These are phyloP conservation scores for Eragrostis tef DNA, from an alignment of 202 grass and related monocot species.

Conservation along the genomic window DNA sequence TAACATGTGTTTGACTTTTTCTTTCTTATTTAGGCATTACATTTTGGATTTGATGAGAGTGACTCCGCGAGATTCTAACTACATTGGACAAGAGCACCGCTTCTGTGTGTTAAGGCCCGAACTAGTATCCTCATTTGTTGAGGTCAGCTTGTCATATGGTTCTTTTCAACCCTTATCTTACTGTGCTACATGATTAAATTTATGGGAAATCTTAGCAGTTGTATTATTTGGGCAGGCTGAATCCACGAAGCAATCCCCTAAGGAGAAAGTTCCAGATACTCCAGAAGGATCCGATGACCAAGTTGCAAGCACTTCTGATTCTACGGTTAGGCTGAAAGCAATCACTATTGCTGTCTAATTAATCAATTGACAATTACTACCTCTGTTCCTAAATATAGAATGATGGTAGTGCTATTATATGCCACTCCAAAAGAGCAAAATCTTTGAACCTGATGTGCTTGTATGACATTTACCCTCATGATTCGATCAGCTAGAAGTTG, in stretches of 20 bases:
- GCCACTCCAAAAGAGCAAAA: background rate
- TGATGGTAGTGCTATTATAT: background rate
- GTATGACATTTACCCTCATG: background rate
- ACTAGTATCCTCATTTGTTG: conserved; percentile 83
- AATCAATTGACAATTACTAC: background rate
- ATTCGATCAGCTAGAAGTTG: background rate
- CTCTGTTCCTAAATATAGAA: no score
- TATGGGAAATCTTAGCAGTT: conserved; percentile 18
- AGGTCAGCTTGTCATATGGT: conserved; percentile 55
- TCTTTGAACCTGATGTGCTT: background rate
- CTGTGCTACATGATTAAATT: background rate
- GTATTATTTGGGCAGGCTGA: conserved; percentile 48
- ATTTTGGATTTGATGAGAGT: conserved; percentile 99
- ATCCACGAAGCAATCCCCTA: conserved; percentile 44
- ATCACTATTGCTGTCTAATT: background rate
- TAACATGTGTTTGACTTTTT: background rate
- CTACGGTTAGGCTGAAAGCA: conserved; percentile 37
- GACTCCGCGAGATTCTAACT: conserved; percentile 97
- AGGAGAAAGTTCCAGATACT: conserved; percentile 36
- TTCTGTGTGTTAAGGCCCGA: conserved; percentile 95
- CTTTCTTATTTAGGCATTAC: conserved; percentile 71
- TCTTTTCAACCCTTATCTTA: conserved; percentile 1
- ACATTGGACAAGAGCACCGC: conserved; percentile 76
- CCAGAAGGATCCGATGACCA: conserved; percentile 33
- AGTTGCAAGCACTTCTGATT: conserved; percentile 45